These are phyloP conservation scores for Eucalyptus curtisii DNA, from an alignment of 345 rosid genomes.

Conservation along the genomic window DNA sequence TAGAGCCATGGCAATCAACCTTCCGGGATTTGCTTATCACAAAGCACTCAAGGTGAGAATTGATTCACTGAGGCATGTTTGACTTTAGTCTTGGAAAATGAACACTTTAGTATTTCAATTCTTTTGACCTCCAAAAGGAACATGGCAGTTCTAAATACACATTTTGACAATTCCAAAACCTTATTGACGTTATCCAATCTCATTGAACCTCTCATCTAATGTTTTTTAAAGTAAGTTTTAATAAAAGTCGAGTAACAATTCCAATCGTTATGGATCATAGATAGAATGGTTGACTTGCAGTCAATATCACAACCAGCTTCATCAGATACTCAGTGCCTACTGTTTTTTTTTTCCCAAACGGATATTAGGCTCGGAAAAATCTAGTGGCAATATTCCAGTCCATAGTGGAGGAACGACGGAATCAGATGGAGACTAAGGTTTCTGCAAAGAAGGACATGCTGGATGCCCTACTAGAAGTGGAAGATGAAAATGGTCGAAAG, in stretches of 20 bases:
- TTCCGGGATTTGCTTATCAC: conserved; percentile 83
- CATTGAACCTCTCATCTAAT: not conserved
- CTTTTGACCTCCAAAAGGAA: not conserved
- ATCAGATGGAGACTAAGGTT: conserved; percentile 1
- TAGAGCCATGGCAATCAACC: conserved; percentile 78
- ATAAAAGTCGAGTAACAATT: not conserved
- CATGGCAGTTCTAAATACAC: not conserved
- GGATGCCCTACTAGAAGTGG: conserved; percentile 50
- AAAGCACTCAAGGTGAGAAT: conserved; percentile 60
- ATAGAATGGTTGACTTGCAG: not conserved
- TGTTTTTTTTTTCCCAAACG: not conserved
- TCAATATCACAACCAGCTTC: not conserved
- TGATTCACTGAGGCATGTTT: not conserved
- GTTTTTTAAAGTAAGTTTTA: not conserved
- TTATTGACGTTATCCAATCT: not conserved
- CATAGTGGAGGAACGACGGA: conserved; percentile 45
- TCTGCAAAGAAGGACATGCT: conserved; percentile 48
- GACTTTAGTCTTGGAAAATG: not conserved
- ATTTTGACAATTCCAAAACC: not conserved
- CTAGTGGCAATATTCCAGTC: conserved; percentile 54
- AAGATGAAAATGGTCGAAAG: conserved; percentile 62
- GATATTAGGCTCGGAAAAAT: conserved; percentile 54
- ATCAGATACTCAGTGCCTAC: not conserved
- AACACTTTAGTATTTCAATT: not conserved
- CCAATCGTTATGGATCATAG: not conserved